phyloP scores from a whole-genome alignment of 352 stramenopile genomes.

The Phytophthora hibernalis region DNA sequence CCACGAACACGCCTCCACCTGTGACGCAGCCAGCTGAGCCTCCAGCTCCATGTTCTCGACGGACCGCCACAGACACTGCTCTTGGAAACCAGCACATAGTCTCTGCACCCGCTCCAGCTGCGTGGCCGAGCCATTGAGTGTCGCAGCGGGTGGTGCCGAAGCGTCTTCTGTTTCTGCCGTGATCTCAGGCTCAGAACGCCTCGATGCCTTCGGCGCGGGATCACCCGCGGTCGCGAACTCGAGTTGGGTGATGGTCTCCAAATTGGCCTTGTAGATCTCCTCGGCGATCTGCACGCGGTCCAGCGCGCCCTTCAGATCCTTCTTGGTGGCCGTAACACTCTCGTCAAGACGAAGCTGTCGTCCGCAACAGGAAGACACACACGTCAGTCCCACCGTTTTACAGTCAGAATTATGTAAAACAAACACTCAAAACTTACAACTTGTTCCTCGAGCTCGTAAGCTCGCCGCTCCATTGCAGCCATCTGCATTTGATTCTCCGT shows the following conservation, averaged over 20 bases:
- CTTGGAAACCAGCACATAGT: conserved; percentile 72
- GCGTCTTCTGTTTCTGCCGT: conserved; percentile 5
- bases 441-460: conserved; percentile 44
- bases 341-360: conserved; percentile 45
- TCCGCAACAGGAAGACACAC: not conserved
- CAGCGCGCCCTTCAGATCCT: conserved; percentile 47
- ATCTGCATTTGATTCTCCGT: conserved; percentile 18
- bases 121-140: conserved; percentile 8
- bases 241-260: conserved; percentile 65
- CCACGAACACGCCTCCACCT: conserved; percentile 38
- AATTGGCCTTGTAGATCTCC: conserved; percentile 72
- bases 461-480: conserved; percentile 28
- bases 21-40: conserved; percentile 42
- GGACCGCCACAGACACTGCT: conserved; percentile 80
- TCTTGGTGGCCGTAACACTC: conserved; percentile 34
- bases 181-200: not conserved
- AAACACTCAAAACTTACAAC: conserved; percentile 42
- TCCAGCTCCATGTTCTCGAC: conserved; percentile 74
- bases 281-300: conserved; percentile 54
- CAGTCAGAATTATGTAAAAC: not conserved
- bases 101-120: conserved; percentile 48
- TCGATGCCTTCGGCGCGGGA: conserved; percentile 10
- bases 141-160: conserved; percentile 5
- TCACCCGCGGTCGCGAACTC: conserved; percentile 29
- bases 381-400: not conserved